Evolutionary conservation across 1,139 yeast genomes (phyloP), one percentile per base, ranked within the genome.

Genomic region (Ashbya aceris): DNA sequence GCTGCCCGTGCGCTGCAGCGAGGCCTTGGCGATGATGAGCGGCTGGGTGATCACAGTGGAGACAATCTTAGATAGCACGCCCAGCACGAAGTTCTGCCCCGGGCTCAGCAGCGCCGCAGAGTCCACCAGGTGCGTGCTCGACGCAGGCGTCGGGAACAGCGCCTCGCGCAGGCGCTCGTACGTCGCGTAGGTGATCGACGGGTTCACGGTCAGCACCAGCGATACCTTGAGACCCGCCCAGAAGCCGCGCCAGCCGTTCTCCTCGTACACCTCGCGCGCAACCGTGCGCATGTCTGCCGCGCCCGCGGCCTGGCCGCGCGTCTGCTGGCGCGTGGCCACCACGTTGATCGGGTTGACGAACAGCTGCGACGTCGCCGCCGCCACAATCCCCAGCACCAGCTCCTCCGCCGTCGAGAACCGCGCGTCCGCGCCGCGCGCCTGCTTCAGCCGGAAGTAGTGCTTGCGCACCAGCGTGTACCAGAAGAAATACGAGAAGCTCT

Each of bases 211-310:
- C 41, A 85, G 71, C 5, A 85, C 83, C 55, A 85, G 65, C 9
- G 87, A 79, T 8, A 87, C 95, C 59, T 85, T 79, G 48, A 85
- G 71, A 0, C 95, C 95, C 52, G 79, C 73, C 95, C 95, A 85
- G 47, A 84, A 74, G 0, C 93, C 93, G 11, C 73, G 62, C 36
- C 79, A 49, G 23, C 93, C 89, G 53, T 83, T 85, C 39, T 81
- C 79, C n/a, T 67, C 67, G 43, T 76, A 62, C 35, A 84, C 73
- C 45, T 78, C 77, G 46, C 69, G 65, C 4, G 53, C 42, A 27
- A 78, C 73, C 40, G 81, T 70, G 41, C 67, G 66, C 29, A 66
- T 45, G 48, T 79, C 69, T 23, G 71, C 62, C 11, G 58, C 54
- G 27, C 61, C 52, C 40, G 50, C 51, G 4, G 41, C 38, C 2